Percentiles rank a stretch among this genome's conserved stretches.
phyloP scores from a whole-genome alignment of 2,329 filamentous ascomycete species.

The Apiospora malaysiana region DNA sequence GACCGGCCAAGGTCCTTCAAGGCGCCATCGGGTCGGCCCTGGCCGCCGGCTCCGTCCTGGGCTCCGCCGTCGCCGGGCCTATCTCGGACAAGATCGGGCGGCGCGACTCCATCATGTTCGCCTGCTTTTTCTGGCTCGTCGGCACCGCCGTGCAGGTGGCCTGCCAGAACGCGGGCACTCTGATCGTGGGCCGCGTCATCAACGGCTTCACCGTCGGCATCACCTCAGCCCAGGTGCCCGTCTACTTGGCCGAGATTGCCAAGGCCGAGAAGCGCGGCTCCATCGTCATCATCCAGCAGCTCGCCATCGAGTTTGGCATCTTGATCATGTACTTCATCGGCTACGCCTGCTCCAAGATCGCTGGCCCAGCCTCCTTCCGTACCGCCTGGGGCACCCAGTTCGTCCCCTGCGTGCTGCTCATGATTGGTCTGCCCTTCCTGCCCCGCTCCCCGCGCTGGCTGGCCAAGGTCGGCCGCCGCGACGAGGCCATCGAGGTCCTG shows the following conservation, averaged over 20 bases:
- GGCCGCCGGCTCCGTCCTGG: conserved; percentile 57
- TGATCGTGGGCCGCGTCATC: conserved; percentile 63
- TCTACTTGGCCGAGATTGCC: conserved; percentile 72
- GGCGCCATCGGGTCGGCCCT: conserved; percentile 59
- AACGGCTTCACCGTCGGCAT: conserved; percentile 72
- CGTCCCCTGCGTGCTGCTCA: conserved; percentile 63
- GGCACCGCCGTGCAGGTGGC: conserved; percentile 66
- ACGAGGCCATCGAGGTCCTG: conserved; percentile 58
- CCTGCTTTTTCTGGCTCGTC: conserved; percentile 56
- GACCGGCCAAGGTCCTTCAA: conserved; percentile 51
- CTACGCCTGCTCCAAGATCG: conserved; percentile 67
- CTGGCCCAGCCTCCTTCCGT: conserved; percentile 63
- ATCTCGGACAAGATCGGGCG: conserved; percentile 56
- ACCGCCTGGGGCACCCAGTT: conserved; percentile 71
- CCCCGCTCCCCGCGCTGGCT: conserved; percentile 70
- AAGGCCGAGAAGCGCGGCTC: conserved; percentile 63
- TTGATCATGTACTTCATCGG: conserved; percentile 74
- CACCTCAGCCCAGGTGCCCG: conserved; percentile 70
- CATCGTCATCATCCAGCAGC: conserved; percentile 75
- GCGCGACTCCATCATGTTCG: conserved; percentile 51
- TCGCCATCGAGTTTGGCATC: conserved; percentile 76
- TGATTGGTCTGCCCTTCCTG: conserved; percentile 64
- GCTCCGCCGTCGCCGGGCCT: conserved; percentile 53
- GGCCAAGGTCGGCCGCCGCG: conserved; percentile 65
- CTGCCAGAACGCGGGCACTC: conserved; percentile 60